Base-by-base conservation (phyloP, 495 filamentous ascomycete species). In the Podospora appendiculata region DNA sequence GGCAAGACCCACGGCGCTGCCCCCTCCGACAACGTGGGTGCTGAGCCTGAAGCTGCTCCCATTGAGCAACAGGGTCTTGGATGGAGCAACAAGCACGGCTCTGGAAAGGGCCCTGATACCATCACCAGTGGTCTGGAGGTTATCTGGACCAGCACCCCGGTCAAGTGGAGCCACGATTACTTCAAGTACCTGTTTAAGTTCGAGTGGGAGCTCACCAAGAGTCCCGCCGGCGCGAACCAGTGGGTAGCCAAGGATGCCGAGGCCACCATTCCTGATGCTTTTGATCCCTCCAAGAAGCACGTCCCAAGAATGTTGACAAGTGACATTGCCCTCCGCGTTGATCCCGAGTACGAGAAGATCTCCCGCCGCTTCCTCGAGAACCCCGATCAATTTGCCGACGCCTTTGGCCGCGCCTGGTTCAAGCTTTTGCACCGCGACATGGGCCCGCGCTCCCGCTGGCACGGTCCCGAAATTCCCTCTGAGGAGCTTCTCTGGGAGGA, bases 341-440 rank as follows among this genome's bases (percentile, higher is more conserved):
- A 88, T 60, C 82, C 82, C 8, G 74, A 52, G 19, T 88, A 86
- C 72, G 83, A 86, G 70, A 86, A 87, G 79, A 83, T 88, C 61
- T 72, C 80, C 12, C 81, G 83, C 41, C 76, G 77, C 54, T 87
- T 80, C 76, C 71, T 83, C 39, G 77, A 75, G 53, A 64, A 88
- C 65, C 81, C 81, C 1, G 80, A 83, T 54, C 66, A 85, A 72
- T 76, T 87, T 47, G 74, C 74, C 45, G 80, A 86, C 53, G 82
- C 72, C 6, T 88, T 87, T 58, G 69, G 77, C 42, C 78, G 79
- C 45, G 84, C 85, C 47, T 88, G 85, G 85, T 88, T 88, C 78
- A 88, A 88, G 79, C 76, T 88, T 48, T 70, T 84, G 36, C 85
- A 88, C 70, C 82, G 85, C 67, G 85, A 88, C 63, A 75, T 88